These are phyloP conservation scores for Marasmius tenuissimus DNA, from an alignment of 1,284 basidiomycete species.

Conservation along the genomic window DNA sequence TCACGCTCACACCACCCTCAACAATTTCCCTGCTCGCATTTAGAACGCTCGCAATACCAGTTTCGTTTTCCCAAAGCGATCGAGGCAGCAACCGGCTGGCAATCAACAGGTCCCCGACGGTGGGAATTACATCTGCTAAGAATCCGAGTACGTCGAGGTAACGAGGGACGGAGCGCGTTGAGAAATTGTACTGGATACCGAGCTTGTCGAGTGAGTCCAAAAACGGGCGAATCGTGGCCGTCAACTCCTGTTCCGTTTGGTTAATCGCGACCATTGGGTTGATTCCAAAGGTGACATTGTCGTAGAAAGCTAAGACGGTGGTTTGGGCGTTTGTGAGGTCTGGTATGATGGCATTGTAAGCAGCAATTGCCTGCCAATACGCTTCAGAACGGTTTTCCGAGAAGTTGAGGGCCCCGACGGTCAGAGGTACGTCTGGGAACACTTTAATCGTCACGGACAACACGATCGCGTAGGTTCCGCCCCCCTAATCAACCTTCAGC, in stretches of 20 bases:
- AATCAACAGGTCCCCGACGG: slow-evolving; percentile 1
- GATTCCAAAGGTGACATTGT: neutral
- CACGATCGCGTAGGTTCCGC: slow-evolving; percentile 4
- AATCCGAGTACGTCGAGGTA: neutral
- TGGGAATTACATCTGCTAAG: neutral
- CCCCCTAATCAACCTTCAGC: slow-evolving; percentile 1
- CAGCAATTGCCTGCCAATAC: slow-evolving; percentile 15
- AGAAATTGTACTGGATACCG: slow-evolving; percentile 2
- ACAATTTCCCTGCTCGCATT: slow-evolving; percentile 9
- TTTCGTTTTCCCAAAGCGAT: slow-evolving; percentile 8
- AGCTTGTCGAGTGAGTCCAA: slow-evolving; percentile 2
- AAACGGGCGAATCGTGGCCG: neutral
- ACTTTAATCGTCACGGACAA: neutral
- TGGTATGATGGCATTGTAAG: slow-evolving; percentile 10
- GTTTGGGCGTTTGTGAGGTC: neutral
- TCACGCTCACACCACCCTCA: slow-evolving; percentile 9
- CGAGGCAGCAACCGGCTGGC: slow-evolving; percentile 15
- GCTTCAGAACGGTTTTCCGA: slow-evolving; percentile 10
- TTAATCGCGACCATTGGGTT: neutral
- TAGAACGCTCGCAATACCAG: slow-evolving; percentile 5
- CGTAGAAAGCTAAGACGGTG: neutral
- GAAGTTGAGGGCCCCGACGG: slow-evolving; percentile 9
- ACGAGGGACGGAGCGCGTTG: neutral
- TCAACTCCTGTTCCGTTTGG: neutral
- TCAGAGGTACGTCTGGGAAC: slow-evolving; percentile 15